phyloP scores from a whole-genome alignment of 345 rosid genomes.

The Dipteronia sinensis region DNA sequence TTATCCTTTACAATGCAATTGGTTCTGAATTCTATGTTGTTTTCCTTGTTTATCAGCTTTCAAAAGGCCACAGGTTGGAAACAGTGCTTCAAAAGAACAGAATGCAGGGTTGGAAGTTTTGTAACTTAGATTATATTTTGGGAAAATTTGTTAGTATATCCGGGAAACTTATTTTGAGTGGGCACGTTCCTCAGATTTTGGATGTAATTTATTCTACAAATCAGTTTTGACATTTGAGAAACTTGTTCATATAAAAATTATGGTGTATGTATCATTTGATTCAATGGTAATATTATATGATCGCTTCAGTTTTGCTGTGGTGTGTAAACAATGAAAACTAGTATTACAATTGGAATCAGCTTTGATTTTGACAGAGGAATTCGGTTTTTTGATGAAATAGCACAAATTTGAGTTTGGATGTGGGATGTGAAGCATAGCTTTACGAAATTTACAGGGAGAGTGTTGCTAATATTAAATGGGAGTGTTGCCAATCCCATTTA shows the following conservation, averaged over 20 bases:
- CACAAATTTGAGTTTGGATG: too few relatives aligned
- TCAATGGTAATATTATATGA: neutral
- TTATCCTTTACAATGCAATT: neutral
- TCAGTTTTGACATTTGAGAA: slow-evolving; percentile 29
- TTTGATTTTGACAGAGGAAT: too few relatives aligned
- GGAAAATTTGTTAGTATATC: neutral
- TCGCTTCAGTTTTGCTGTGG: neutral
- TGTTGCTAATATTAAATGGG: too few relatives aligned
- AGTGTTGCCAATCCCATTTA: too few relatives aligned
- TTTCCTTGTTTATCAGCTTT: slow-evolving; percentile 30
- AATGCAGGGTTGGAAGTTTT: slow-evolving; percentile 18
- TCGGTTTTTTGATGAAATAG: too few relatives aligned
- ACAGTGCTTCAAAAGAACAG: slow-evolving; percentile 19
- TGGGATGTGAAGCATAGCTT: too few relatives aligned
- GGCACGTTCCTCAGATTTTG: slow-evolving; percentile 8
- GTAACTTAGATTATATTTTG: neutral
- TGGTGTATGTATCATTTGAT: slow-evolving; percentile 12
- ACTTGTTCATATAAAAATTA: slow-evolving; percentile 9
- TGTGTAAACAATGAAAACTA: neutral
- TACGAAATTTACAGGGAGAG: too few relatives aligned
- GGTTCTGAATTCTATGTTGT: neutral
- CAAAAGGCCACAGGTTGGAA: slow-evolving; percentile 31
- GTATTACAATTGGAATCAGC: too few relatives aligned
- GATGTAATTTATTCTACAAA: neutral
- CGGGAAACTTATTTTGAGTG: neutral